These are phyloP conservation scores for Claviceps cyperi DNA, from an alignment of 2,329 filamentous ascomycete genomes.

Conservation along the genomic window DNA sequence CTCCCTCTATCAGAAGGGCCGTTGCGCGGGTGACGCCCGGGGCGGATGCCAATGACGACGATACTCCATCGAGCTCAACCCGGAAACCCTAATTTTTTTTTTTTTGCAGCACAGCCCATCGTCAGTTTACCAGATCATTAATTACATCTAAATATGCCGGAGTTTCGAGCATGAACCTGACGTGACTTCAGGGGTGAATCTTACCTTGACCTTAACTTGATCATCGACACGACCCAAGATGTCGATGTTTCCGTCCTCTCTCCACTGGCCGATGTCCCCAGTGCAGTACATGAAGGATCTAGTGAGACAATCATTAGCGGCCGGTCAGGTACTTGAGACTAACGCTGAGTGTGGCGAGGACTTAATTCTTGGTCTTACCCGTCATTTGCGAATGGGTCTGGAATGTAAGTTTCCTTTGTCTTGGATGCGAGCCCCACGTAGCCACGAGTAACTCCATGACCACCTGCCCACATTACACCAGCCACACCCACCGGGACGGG, in stretches of 20 bases:
- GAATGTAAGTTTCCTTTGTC: slow-evolving; percentile 33
- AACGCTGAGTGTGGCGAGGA: background rate
- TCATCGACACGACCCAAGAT: slow-evolving; percentile 45
- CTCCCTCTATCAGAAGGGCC: slow-evolving; percentile 30
- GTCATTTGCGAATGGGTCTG: slow-evolving; percentile 35
- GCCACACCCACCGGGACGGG: slow-evolving; percentile 32
- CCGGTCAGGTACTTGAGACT: slow-evolving; percentile 2
- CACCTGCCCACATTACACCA: slow-evolving; percentile 43
- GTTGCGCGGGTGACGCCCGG: slow-evolving; percentile 32
- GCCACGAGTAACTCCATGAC: slow-evolving; percentile 37
- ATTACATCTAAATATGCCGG: too few relatives aligned
- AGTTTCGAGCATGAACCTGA: background rate
- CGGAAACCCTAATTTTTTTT: slow-evolving; percentile 34
- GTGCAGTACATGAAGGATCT: slow-evolving; percentile 43
- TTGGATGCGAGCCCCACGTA: slow-evolving; percentile 39
- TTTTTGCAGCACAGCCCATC: background rate
- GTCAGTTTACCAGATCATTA: background rate
- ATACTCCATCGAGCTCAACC: slow-evolving; percentile 44
- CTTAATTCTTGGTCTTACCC: slow-evolving; percentile 24
- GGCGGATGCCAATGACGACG: slow-evolving; percentile 31
- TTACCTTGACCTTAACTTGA: slow-evolving; percentile 45
- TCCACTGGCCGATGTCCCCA: slow-evolving; percentile 43
- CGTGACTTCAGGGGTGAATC: background rate
- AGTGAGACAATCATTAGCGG: slow-evolving; percentile 4
- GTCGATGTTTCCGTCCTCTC: slow-evolving; percentile 35